Evolutionary conservation across 2,329 filamentous ascomycete species (phyloP), one percentile per base, ranked within the genome.

Genomic region (Colletotrichum phormii): DNA sequence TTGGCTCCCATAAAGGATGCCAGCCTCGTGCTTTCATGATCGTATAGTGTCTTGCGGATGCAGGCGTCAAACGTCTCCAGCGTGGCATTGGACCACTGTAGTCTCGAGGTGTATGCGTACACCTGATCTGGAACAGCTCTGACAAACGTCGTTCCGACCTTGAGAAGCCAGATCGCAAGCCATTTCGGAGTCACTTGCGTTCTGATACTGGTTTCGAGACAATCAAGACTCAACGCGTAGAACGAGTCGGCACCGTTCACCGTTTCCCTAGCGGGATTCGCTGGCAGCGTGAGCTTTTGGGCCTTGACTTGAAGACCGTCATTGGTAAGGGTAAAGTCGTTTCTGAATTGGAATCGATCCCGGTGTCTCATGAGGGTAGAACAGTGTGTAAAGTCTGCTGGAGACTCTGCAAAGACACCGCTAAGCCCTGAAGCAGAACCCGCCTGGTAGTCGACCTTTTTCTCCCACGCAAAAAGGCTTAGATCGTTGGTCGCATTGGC

Each of bases 391-490:
- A 63, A 53, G 7, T 63, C 33, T 49, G 29, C 46, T 18, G 60
- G 60, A n/a, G 60, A 63, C 6, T 63, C 60, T 46, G 60, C 42
- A 7, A 63, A 63, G 4, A 63, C 24, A 22, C 60, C 60, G 15
- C 60, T 49, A 13, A 63, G 53, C 54, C 33, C 64, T 49, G 64
- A 37, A 18, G 54, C 29, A 5, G 54, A 33, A 18, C 9, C 54
- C 15, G 54, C 29, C 18, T 57, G 26, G 29, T 57, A 57, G 24
- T 57, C 54, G 4, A 29, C 6, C 13, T 31, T 57, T 31, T 33
- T 57, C 4, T 57, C 29, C 62, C 62, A 65, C 15, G 62, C 62
- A 37, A 65, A 65, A 46, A 65, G 62, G 26, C 54, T 57, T 3
- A 54, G 35, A n/a, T 65, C 62, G 51, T 65, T 54, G 62, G 51